These are phyloP conservation scores for Leucocoprinus leucothites DNA, from an alignment of 768 basidiomycete genomes.

Conservation along the genomic window DNA sequence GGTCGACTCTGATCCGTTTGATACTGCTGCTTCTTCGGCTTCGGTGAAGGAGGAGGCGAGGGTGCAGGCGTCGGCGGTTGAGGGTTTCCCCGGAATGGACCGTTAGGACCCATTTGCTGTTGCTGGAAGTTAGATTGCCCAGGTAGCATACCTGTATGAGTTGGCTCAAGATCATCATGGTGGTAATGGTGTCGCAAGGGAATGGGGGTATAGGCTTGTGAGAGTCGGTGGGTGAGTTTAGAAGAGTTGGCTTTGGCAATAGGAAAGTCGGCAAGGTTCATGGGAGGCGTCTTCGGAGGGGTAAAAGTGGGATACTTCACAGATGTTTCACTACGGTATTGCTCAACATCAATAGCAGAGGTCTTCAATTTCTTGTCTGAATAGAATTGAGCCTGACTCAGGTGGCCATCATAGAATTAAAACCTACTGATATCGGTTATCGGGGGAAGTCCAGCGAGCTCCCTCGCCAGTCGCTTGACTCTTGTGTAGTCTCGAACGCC, in stretches of 20 bases:
- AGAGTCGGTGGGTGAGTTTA: constrained; percentile 60
- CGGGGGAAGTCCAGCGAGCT: constrained; percentile 74
- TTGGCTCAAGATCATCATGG: constrained; percentile 65
- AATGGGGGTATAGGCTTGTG: constrained; percentile 90
- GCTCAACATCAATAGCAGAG: constrained; percentile 85
- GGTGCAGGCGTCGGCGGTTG: constrained; percentile 91
- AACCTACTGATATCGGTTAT: constrained; percentile 34
- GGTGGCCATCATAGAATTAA: not conserved
- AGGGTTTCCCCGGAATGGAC: constrained; percentile 39
- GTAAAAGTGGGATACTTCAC: constrained; percentile 96
- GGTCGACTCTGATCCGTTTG: constrained; percentile 95
- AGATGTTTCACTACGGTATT: constrained; percentile 86
- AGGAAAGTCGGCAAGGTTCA: constrained; percentile 30
- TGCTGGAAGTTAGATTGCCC: constrained; percentile 36
- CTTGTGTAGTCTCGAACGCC: constrained; percentile 84
- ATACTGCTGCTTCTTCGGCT: constrained; percentile 97
- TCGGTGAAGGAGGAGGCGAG: constrained; percentile 72
- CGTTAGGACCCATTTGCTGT: constrained; percentile 21
- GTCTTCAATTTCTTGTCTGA: constrained; percentile 77
- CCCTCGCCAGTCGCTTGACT: constrained; percentile 82
- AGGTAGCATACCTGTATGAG: constrained; percentile 37
- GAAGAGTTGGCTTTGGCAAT: constrained; percentile 31
- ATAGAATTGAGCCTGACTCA: constrained; percentile 2
- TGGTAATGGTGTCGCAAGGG: constrained; percentile 95
- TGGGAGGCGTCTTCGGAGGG: constrained; percentile 46